phyloP scores from a whole-genome alignment of 257 asterid species.

The Euphrasia confusa region DNA sequence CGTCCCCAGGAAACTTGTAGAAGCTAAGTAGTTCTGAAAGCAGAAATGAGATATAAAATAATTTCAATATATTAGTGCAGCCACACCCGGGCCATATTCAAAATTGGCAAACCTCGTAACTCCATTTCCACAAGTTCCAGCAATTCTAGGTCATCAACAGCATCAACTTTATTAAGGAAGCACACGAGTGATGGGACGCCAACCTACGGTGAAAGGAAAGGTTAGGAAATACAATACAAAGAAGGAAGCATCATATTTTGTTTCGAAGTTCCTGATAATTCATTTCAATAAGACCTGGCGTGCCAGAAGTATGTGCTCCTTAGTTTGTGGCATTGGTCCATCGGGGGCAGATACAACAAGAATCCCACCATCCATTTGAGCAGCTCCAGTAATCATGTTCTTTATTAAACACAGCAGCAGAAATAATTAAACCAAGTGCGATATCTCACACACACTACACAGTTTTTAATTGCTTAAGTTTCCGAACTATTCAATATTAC shows the following conservation, averaged over 20 bases:
- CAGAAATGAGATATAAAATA: constrained; percentile 16
- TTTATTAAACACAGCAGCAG: constrained; percentile 31
- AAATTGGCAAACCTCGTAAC: constrained; percentile 54
- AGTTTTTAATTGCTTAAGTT: background rate
- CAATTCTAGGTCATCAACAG: constrained; percentile 79
- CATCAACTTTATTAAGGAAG: constrained; percentile 81
- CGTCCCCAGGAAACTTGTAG: constrained; percentile 94
- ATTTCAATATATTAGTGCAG: constrained; percentile 12
- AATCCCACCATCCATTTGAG: constrained; percentile 98
- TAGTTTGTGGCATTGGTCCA: constrained; percentile 99
- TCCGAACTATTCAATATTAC: background rate
- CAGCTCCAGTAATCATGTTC: constrained; percentile 99
- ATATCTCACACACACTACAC: background rate
- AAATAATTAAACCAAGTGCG: background rate
- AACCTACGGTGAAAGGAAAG: constrained; percentile 7
- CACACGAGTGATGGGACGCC: constrained; percentile 69
- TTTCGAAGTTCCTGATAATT: constrained; percentile 1
- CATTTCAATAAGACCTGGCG: constrained; percentile 63
- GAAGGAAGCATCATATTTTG: background rate
- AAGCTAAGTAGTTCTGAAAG: constrained; percentile 69
- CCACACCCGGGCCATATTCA: background rate
- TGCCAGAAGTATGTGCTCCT: constrained; percentile 84
- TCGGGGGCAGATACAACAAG: constrained; percentile 95
- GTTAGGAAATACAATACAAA: background rate
- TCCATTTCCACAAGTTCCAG: constrained; percentile 97